Percentiles rank a stretch among this genome's conserved stretches.
Conservation (phyloP, 2,329 filamentous ascomycete genomes). For the Verticillium albo-atrum region DNA sequence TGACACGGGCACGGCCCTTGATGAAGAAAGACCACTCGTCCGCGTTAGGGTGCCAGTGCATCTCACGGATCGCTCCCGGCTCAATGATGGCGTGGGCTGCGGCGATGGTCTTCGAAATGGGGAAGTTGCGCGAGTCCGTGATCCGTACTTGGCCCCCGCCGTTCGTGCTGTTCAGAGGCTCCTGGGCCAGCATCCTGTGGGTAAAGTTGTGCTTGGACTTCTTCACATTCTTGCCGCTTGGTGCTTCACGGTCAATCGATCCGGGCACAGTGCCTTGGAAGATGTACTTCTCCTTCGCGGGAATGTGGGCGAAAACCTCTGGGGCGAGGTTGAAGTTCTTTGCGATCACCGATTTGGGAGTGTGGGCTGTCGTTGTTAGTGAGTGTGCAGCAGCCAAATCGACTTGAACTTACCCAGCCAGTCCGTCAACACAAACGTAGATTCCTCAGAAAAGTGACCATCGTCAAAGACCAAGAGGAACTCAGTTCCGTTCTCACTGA, state of each 20-base stretch:
- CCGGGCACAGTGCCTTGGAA: conserved; percentile 65
- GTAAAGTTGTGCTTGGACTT: conserved; percentile 66
- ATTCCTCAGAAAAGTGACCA: conserved; percentile 50
- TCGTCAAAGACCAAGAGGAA: conserved; percentile 44
- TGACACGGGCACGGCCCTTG: conserved; percentile 65
- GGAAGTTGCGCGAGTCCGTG: conserved; percentile 70
- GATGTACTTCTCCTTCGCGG: conserved; percentile 68
- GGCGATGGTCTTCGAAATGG: conserved; percentile 67
- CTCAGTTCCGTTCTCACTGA: conserved; percentile 56
- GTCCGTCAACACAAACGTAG: conserved; percentile 68
- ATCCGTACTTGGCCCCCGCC: conserved; percentile 67
- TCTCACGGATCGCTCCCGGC: conserved; percentile 69
- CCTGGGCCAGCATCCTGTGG: conserved; percentile 66
- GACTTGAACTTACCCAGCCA: conserved; percentile 51
- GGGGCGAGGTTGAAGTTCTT: conserved; percentile 73
- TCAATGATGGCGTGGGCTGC: conserved; percentile 68
- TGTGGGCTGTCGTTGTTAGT: conserved; percentile 46
- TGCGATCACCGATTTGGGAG: conserved; percentile 64
- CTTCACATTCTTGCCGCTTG: conserved; percentile 56
- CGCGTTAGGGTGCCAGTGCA: conserved; percentile 78
- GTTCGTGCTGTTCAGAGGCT: conserved; percentile 54
- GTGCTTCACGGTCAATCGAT: conserved; percentile 62
- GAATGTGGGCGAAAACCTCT: conserved; percentile 65
- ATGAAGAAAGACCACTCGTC: conserved; percentile 84
- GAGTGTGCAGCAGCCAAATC: too few species aligned